Percentiles rank a stretch among this genome's conserved stretches.
Conservation (phyloP, 768 basidiomycete genomes). For the Kwoniella europaea region DNA sequence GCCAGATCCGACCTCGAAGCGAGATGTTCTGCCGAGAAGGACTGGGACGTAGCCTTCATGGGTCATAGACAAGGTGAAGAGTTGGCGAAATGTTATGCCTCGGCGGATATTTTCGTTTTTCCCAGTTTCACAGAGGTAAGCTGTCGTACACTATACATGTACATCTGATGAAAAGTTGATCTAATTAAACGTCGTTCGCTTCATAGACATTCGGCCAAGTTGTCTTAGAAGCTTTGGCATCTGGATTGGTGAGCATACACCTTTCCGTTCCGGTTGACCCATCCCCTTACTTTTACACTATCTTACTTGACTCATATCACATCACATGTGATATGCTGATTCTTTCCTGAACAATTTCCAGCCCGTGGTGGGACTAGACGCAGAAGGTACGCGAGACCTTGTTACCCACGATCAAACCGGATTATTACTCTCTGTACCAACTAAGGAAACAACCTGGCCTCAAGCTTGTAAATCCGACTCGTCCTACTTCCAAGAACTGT, state of each 20-base stretch:
- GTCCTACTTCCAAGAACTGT: conserved; percentile 29
- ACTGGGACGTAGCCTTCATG: conserved; percentile 58
- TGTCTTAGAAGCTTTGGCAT: conserved; percentile 61
- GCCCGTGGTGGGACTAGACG: conserved; percentile 61
- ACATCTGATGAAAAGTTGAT: no score
- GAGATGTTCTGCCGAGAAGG: conserved; percentile 47
- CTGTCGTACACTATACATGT: not conserved
- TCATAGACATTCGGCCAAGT: conserved; percentile 60
- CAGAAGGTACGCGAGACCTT: conserved; percentile 61
- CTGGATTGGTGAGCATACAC: conserved; percentile 55
- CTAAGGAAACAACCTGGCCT: conserved; percentile 25
- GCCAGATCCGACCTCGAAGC: conserved; percentile 56
- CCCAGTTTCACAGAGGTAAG: conserved; percentile 59
- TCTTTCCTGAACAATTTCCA: not conserved
- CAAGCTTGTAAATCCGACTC: conserved; percentile 33
- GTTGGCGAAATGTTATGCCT: conserved; percentile 60
- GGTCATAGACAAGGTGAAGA: conserved; percentile 59
- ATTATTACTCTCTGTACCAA: conserved; percentile 48
- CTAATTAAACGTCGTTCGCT: not conserved
- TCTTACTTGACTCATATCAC: no score
- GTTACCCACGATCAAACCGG: conserved; percentile 49
- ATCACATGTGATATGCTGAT: no score
- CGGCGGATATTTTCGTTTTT: conserved; percentile 62
- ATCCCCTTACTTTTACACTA: no score
- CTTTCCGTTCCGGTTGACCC: no score